Evolutionary conservation across 257 asterid species (phyloP).

Genomic region (Rubia yunnanensis): DNA sequence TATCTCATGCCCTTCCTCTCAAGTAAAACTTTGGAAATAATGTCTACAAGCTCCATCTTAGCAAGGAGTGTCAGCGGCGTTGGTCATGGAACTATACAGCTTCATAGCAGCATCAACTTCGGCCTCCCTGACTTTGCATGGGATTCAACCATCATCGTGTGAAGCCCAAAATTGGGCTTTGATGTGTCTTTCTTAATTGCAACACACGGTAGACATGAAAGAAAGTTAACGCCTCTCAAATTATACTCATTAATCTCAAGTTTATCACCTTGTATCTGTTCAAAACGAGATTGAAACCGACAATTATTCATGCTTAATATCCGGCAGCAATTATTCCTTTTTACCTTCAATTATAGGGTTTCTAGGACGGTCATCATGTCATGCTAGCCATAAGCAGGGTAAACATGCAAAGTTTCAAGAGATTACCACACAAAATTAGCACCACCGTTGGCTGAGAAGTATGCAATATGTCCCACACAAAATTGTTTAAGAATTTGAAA

Average conservation of each 20-base stretch:
- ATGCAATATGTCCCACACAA: too few relatives aligned
- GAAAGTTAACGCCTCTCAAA: background rate
- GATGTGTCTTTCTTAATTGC: conserved; percentile 87
- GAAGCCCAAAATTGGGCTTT: conserved; percentile 83
- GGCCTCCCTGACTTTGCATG: conserved; percentile 96
- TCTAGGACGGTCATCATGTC: background rate
- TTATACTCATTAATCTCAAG: background rate
- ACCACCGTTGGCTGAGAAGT: background rate
- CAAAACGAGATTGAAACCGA: background rate
- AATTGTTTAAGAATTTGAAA: background rate
- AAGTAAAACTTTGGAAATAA: too few relatives aligned
- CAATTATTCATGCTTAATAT: background rate
- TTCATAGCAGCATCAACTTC: conserved; percentile 89
- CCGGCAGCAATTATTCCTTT: too few relatives aligned
- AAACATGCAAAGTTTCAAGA: background rate
- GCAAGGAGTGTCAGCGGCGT: conserved; percentile 78
- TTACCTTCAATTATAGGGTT: background rate
- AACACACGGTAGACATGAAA: too few relatives aligned
- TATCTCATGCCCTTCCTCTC: too few relatives aligned
- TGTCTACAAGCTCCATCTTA: too few relatives aligned
- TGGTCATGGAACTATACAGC: conserved; percentile 86
- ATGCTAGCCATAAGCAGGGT: background rate
- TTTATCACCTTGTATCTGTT: background rate
- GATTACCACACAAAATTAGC: background rate
- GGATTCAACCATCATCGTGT: conserved; percentile 81